Evolutionary conservation across 2,329 filamentous ascomycete genomes (phyloP).

Genomic region (Ramularia collo-cygni): DNA sequence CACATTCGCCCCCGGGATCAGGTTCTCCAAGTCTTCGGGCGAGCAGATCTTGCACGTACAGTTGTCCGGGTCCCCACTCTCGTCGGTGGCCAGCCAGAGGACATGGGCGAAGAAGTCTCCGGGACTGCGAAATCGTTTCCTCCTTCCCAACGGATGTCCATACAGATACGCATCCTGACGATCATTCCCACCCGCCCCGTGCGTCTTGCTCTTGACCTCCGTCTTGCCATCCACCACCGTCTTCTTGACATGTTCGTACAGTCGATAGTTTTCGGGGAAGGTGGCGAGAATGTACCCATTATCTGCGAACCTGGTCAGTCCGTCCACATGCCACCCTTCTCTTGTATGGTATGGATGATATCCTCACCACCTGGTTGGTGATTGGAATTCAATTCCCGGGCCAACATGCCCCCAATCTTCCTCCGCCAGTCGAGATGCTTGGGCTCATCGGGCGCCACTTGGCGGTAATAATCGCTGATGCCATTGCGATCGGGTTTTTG

Average conservation of each 20-base stretch:
- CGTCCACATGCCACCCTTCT: slow-evolving; percentile 1
- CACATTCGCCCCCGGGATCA: slow-evolving; percentile 25
- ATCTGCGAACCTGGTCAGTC: slow-evolving; percentile 20
- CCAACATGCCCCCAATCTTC: slow-evolving; percentile 53
- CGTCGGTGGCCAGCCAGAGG: slow-evolving; percentile 50
- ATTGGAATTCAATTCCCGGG: slow-evolving; percentile 39
- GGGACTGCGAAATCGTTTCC: slow-evolving; percentile 52
- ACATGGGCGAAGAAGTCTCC: slow-evolving; percentile 56
- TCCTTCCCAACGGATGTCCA: slow-evolving; percentile 50
- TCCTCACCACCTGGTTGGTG: slow-evolving; percentile 15
- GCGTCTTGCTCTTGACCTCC: slow-evolving; percentile 43
- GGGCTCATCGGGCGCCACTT: slow-evolving; percentile 43
- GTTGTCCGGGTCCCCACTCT: slow-evolving; percentile 46
- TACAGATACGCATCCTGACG: slow-evolving; percentile 56
- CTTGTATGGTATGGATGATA: no score
- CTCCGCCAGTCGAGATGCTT: slow-evolving; percentile 53
- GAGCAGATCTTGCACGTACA: slow-evolving; percentile 53
- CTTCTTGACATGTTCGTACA: slow-evolving; percentile 53
- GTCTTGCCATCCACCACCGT: slow-evolving; percentile 38
- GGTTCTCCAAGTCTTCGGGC: slow-evolving; percentile 44
- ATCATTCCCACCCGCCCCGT: slow-evolving; percentile 46
- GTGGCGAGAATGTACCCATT: slow-evolving; percentile 46
- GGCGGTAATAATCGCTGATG: slow-evolving; percentile 49
- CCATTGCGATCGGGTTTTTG: slow-evolving; percentile 47
- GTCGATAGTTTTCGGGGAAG: slow-evolving; percentile 50